These are phyloP conservation scores for Caryocar brasiliense DNA, from an alignment of 441 rosid genomes.

Conservation along the genomic window DNA sequence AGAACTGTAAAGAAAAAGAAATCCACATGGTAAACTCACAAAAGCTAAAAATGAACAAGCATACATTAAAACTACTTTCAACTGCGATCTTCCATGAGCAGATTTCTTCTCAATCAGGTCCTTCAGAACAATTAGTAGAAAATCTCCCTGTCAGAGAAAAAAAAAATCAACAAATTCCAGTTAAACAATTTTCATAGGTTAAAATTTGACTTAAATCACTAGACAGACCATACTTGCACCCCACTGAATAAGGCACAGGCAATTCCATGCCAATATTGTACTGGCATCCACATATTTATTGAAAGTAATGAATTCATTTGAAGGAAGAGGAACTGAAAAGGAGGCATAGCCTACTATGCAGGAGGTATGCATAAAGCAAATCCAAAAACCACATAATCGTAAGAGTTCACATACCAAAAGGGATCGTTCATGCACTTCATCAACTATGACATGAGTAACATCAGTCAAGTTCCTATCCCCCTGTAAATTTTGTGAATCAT, in stretches of 20 bases:
- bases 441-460: conserved; percentile 78
- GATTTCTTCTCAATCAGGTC: conserved; percentile 76
- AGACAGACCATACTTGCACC: too few relatives aligned
- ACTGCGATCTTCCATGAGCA: conserved; percentile 33
- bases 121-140: conserved; percentile 87
- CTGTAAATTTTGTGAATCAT: conserved; percentile 26
- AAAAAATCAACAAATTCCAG: conserved; percentile 5
- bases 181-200: neutral
- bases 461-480: conserved; percentile 72
- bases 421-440: conserved; percentile 95
- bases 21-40: neutral
- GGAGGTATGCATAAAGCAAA: too few relatives aligned
- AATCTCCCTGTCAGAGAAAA: conserved; percentile 60
- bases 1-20: neutral
- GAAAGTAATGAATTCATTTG: too few relatives aligned
- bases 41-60: conserved; percentile 19
- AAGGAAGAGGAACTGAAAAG: too few relatives aligned
- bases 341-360: too few relatives aligned
- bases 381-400: neutral
- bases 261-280: too few relatives aligned
- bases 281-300: too few relatives aligned
- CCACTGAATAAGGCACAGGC: too few relatives aligned
- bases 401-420: conserved; percentile 56
- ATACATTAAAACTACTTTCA: conserved; percentile 88
- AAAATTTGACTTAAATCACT: too few relatives aligned